Percentiles rank a stretch among this genome's conserved stretches.
These are phyloP conservation scores for Penicillium maclennaniae DNA, from an alignment of 495 filamentous ascomycete species.

Conservation along the genomic window DNA sequence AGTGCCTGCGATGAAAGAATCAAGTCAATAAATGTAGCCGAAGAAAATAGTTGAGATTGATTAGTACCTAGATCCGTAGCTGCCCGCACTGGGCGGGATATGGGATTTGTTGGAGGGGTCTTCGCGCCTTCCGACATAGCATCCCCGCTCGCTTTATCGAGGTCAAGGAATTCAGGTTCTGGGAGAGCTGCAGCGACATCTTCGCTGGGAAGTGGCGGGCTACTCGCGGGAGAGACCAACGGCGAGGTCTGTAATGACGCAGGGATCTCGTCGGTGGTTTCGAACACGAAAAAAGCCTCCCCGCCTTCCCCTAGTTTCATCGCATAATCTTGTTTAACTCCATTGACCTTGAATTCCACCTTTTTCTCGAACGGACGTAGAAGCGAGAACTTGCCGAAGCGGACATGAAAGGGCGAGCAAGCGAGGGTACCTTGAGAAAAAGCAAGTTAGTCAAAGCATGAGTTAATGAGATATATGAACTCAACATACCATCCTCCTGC, in stretches of 20 bases:
- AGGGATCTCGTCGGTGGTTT: slow-evolving; percentile 84
- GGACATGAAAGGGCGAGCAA: slow-evolving; percentile 97
- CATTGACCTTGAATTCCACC: slow-evolving; percentile 96
- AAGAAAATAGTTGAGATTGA: neutral
- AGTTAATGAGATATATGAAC: neutral
- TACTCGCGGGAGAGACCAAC: slow-evolving; percentile 78
- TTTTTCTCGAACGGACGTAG: slow-evolving; percentile 97
- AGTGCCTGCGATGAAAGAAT: slow-evolving; percentile 38
- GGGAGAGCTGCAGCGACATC: slow-evolving; percentile 55
- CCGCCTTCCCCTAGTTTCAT: slow-evolving; percentile 99
- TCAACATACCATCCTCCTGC: slow-evolving; percentile 76
- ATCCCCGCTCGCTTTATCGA: slow-evolving; percentile 41
- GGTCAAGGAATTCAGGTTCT: slow-evolving; percentile 81
- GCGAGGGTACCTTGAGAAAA: slow-evolving; percentile 55
- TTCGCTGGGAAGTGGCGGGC: slow-evolving; percentile 61
- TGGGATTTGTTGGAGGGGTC: slow-evolving; percentile 21
- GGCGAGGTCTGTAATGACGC: slow-evolving; percentile 90
- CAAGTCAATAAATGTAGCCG: slow-evolving; percentile 1
- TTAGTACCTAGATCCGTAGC: slow-evolving; percentile 48
- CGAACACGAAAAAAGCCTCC: slow-evolving; percentile 98
- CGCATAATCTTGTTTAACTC: slow-evolving; percentile 81
- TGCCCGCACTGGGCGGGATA: slow-evolving; percentile 44
- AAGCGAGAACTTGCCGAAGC: slow-evolving; percentile 97
- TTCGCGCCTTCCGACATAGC: slow-evolving; percentile 25
- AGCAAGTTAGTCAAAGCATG: neutral